Evolutionary conservation across 495 filamentous ascomycete genomes (phyloP), one percentile per base, ranked within the genome.

Genomic region (Aspergillus saccharolyticus): DNA sequence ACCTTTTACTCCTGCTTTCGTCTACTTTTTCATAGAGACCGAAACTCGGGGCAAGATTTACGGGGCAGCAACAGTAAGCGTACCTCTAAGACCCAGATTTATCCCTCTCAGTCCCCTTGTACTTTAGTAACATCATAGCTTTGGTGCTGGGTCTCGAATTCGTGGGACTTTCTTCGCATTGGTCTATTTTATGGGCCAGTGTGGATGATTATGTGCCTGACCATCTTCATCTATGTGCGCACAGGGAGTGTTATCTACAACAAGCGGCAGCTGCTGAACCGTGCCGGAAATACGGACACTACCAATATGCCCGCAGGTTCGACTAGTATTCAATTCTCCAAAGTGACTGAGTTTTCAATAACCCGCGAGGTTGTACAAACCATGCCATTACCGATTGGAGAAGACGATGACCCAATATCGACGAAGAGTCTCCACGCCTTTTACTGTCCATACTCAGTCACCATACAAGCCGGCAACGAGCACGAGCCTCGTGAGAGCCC

Each of bases 161-260:
- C 80, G 17, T 93, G 86, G 84, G 86, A 90, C 56, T 78, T 86
- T 30, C 80, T 90, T 53, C 84, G 90, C 28, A 83, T 95, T 46
- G 84, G 84, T 12, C 78, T 82, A 25, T 92, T 96, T 67, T 96
- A 96, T 66, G 90, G 81, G 0, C 90, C 90, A 8, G 84, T 93
- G 24, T 95, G 91, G 90, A 88, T 90, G 25, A 74, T 88, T 19
- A 87, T 94, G 54, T 53, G 80, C 15, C 56, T 85, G 33, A 92
- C 90, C 12, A 78, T 89, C 44, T 71, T 75, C 30, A 92, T 96
- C 56, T 96, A 95, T 66, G 66, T 84, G 28, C 79, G 85, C 25
- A 84, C 87, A 44, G 89, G 90, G 14, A 72, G 77, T 25, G 83
- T 88, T 17, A 91, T 95, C 61, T 91, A 83, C 62, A 64, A 72